Evolutionary conservation across 2,329 filamentous ascomycete genomes (phyloP).

Genomic region (Erysiphe pulchra): DNA sequence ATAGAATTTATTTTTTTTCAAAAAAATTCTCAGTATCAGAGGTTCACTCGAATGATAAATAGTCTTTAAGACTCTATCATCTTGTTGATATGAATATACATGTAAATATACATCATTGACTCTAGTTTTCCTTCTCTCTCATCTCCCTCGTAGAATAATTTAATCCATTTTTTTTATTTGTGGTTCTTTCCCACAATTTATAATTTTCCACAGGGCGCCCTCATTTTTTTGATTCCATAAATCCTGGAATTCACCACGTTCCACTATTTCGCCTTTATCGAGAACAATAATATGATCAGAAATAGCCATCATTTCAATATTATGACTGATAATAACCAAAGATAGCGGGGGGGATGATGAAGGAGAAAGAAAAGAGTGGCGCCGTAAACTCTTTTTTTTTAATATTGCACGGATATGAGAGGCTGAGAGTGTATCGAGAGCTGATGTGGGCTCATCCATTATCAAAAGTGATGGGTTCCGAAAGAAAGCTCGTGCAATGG

Average conservation of each 20-base stretch:
- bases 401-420: slow-evolving; percentile 38
- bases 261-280: slow-evolving; percentile 37
- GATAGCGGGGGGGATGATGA: slow-evolving; percentile 23
- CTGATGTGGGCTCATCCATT: slow-evolving; percentile 68
- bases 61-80: too few species aligned
- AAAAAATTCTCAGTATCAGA: too few species aligned
- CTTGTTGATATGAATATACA: too few species aligned
- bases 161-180: too few species aligned
- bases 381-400: too few species aligned
- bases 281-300: slow-evolving; percentile 52
- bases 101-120: too few species aligned
- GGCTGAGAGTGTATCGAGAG: slow-evolving; percentile 46
- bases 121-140: too few species aligned
- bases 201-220: slow-evolving; percentile 1
- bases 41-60: too few species aligned
- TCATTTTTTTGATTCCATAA: slow-evolving; percentile 17
- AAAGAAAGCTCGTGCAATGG: slow-evolving; percentile 56
- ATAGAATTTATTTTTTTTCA: too few species aligned
- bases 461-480: slow-evolving; percentile 47
- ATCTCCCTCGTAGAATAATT: too few species aligned
- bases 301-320: slow-evolving; percentile 61
- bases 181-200: too few species aligned
- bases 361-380: too few species aligned
- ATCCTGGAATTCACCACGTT: slow-evolving; percentile 39
- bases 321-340: slow-evolving; percentile 63